phyloP scores from a whole-genome alignment of 306 rosid species.

The Astragalus membranaceus region DNA sequence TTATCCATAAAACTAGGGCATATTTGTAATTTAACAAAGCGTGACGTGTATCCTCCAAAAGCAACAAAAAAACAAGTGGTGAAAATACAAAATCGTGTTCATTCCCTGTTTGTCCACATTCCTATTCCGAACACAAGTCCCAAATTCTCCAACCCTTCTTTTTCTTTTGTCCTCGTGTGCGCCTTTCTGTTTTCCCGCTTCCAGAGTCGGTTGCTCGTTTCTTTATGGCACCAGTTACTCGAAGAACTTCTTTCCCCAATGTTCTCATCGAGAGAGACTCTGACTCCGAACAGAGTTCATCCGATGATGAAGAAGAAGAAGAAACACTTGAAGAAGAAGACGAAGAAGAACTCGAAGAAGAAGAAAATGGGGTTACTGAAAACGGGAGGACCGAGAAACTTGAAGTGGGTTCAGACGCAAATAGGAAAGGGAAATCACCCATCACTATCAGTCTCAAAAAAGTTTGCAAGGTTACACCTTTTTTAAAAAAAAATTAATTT shows the following conservation, averaged over 20 bases:
- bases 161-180: neutral
- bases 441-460: conserved; percentile 62
- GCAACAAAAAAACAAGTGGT: neutral
- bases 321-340: neutral
- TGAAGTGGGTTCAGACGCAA: conserved; percentile 35
- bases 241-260: conserved; percentile 56
- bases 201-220: neutral
- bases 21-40: neutral
- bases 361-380: conserved; percentile 14
- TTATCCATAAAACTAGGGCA: too few species aligned
- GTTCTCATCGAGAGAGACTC: conserved; percentile 63
- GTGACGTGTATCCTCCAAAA: neutral
- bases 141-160: neutral
- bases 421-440: conserved; percentile 54
- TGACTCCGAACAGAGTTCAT: conserved; percentile 72
- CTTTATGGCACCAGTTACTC: conserved; percentile 57
- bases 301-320: conserved; percentile 50
- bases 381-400: conserved; percentile 20
- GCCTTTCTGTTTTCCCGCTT: conserved; percentile 19
- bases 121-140: neutral
- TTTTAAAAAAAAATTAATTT: neutral
- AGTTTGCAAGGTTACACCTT: conserved; percentile 64
- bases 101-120: neutral
- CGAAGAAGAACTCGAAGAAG: conserved; percentile 29
- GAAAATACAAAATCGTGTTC: neutral